Evolutionary conservation across 768 basidiomycete species (phyloP), one percentile per base, ranked within the genome.

Genomic region (Pleurotus tuber-regium): DNA sequence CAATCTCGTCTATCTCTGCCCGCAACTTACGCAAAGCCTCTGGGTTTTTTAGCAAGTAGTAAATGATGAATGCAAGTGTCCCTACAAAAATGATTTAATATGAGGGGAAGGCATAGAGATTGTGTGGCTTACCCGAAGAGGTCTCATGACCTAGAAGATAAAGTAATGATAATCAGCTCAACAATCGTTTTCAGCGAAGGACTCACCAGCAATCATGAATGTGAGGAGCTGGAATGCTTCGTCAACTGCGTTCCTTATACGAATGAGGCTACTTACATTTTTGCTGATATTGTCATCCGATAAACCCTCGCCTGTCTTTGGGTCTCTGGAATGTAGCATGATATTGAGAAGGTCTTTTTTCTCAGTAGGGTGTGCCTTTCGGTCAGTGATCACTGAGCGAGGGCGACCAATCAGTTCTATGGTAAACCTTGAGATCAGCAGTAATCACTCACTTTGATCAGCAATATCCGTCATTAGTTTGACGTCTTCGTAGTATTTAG

Each of bases 161-260:
- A 36, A 8, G n/a, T 4, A 12, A 42, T 16, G 39, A 23, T 29
- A 24, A 8, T 24, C 19, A 6, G 10, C 24, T 40, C n/a, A n/a
- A 26, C 4, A 19, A 21, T 5, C 36, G 9, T 6, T 19, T 33
- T 25, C n/a, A 23, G 16, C 25, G 18, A 28, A 21, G 4, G 28
- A 21, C 60, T 28, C 53, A 71, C 72, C 78, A 4, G 78, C 78
- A 33, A 78, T 73, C 12, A 79, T 61, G 69, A 79, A 79, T 1
- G 78, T 79, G 14, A 75, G 59, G 3, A 79, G 65, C 73, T 75
- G 31, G 10, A 10, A 2, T 10, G 7, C 9, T 50, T n/a, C 1
- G 33, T 39, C 4, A 21, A 10, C 4, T 14, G 6, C 3, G 28
- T 23, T 4, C 3, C 16, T 9, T 11, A 2, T 8, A 6, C 3